phyloP scores from a whole-genome alignment of 192 early-diverging fungal species.

The Entophlyctis luteolus region DNA sequence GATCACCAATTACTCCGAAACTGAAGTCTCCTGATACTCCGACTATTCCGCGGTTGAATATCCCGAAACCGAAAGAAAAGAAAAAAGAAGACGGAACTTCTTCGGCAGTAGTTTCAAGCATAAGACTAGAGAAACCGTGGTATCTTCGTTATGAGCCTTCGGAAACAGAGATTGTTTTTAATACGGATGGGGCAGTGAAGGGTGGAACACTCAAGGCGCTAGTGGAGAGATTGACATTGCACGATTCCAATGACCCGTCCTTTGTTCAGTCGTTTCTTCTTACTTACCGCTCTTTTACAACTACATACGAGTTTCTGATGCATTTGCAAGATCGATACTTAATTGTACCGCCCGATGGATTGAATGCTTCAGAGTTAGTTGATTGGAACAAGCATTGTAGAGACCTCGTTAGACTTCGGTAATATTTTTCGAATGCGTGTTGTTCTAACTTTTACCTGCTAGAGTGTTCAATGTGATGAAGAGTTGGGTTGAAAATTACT shows the following conservation, averaged over 20 bases:
- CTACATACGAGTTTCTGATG: conserved; percentile 71
- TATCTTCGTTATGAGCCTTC: conserved; percentile 57
- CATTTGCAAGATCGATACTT: conserved; percentile 73
- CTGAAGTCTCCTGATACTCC: not conserved
- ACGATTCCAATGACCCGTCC: conserved; percentile 67
- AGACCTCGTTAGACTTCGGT: conserved; percentile 80
- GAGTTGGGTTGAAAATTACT: conserved; percentile 93
- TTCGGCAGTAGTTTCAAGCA: not conserved
- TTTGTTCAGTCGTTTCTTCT: conserved; percentile 86
- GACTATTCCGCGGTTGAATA: not conserved
- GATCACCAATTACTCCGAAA: not conserved
- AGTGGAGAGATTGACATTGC: conserved; percentile 68
- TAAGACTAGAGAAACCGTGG: conserved; percentile 33
- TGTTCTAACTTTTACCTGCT: not conserved
- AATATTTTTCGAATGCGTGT: not conserved
- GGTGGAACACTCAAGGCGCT: conserved; percentile 67
- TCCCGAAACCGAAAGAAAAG: not conserved
- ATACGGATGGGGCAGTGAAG: conserved; percentile 66
- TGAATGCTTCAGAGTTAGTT: conserved; percentile 62
- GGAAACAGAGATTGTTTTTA: conserved; percentile 57
- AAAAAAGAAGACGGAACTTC: not conserved
- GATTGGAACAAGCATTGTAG: conserved; percentile 83
- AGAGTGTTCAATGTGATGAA: conserved; percentile 92
- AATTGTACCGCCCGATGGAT: conserved; percentile 64
- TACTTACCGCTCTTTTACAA: conserved; percentile 90